These are phyloP conservation scores for Trichosanthes cucumerina DNA, from an alignment of 306 rosid genomes.

Conservation along the genomic window DNA sequence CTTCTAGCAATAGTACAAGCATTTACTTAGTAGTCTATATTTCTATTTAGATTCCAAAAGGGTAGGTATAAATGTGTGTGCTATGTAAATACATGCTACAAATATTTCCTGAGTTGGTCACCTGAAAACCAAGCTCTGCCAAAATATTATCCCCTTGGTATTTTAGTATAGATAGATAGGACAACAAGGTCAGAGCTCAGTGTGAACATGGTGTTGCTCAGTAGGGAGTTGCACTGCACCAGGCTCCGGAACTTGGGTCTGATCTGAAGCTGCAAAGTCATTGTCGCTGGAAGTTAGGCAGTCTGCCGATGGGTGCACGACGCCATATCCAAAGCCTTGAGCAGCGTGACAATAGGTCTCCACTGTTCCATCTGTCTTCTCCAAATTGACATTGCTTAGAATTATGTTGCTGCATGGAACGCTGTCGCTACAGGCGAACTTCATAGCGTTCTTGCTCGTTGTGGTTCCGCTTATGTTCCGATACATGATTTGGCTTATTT, in stretches of 20 bases:
- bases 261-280: not conserved
- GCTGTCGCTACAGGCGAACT: conserved; percentile 79
- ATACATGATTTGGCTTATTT: conserved; percentile 64
- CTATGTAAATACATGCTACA: conserved; percentile 11
- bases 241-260: not conserved
- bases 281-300: conserved; percentile 69
- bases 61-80: not conserved
- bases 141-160: conserved; percentile 2
- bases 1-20: not conserved
- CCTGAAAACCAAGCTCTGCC: conserved; percentile 10
- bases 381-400: conserved; percentile 69
- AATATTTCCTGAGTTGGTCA: conserved; percentile 6
- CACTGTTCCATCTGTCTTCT: conserved; percentile 69
- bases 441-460: conserved; percentile 71
- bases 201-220: conserved; percentile 32
- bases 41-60: conserved; percentile 4
- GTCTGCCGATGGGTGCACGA: conserved; percentile 88
- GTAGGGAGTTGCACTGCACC: not conserved
- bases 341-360: conserved; percentile 94
- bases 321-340: conserved; percentile 67
- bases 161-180: conserved; percentile 2
- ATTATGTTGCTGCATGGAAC: conserved; percentile 72
- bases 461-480: conserved; percentile 74
- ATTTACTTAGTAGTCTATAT: not conserved
- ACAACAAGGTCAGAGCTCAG: conserved; percentile 43